Base-by-base conservation (phyloP, 2,329 filamentous ascomycete genomes). In the Neurospora sp. region DNA sequence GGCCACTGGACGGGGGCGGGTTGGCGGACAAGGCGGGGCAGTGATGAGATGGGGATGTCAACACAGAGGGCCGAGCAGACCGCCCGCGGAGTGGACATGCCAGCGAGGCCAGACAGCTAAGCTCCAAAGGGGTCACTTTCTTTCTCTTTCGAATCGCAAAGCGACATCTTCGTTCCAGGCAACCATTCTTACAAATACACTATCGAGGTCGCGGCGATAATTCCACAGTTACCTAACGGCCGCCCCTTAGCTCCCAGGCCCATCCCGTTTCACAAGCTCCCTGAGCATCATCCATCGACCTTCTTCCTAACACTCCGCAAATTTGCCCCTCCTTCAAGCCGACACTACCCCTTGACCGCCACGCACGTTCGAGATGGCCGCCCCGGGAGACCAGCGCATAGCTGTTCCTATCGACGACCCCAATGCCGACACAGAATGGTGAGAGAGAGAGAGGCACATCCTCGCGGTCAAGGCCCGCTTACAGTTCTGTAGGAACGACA, bases 381-480 rank as follows among this genome's bases (percentile, higher is more conserved):
- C 87, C 39, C 88, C 88, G 41, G 76, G 81, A 74, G 88, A 91
- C 69, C 87, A 91, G 76, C 83, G 88, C 66, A 89, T 91, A 74
- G 85, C 85, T 77, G 96, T 99, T 71, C 93, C 94, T 65, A 91
- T 99, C 74, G 93, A 97, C 78, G 91, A 98, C 78, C 95, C 95
- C 39, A 97, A 98, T 78, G 96, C 93, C 73, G 96, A 99, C 79
- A 99, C 96, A 73, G 96, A 99, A 90, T 99, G 96, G 96, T 94
- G 83, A 72, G 70, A 33, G 38, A n/a, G 15, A 36, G 52, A 62
- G 52, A 62, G 52, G 52, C 52, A 62, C 23, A 62, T n/a, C 28
- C 28, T n/a, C 66, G 39, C 66, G 36, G 38, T 15, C 38, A 66
- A 57, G 52, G 37, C 41, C 19, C 17, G 62, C 37, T 67, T 67